Evolutionary conservation across 306 rosid genomes (phyloP), one percentile per base, ranked within the genome.

Genomic region (Prunus mume): DNA sequence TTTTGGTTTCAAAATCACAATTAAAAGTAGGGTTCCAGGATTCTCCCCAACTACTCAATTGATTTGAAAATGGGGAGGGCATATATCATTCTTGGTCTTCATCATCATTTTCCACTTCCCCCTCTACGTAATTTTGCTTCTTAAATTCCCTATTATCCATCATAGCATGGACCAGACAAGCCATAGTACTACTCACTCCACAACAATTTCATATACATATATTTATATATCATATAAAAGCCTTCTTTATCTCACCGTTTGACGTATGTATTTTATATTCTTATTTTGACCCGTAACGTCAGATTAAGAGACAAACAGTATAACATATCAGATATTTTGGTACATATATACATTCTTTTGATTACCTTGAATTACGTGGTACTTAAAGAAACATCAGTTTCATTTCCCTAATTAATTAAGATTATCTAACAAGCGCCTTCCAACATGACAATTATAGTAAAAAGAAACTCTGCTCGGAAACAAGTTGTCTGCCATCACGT

Each of bases 401-500:
- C 9, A 38, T 38, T 38, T 1, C 10, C 9, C 43, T 38, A 38
- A 38, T 38, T 38, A 38, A 38, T 38, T 38, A 38, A 38, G 43
- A 38, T 38, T 38, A 38, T 38, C 43, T 38, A 6, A 7, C 43
- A 38, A 6, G 43, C 43, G 43, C 7, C 7, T 38, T 38, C 9
- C 43, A 7, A 38, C 43, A 6, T 38, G 43, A 38, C 43, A 38
- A 38, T 6, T 7, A 38, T 38, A 7, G 2, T 38, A 6, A 38
- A 38, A 24, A 27, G 10, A 22, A 43, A 43, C 9, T 52, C 28
- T 54, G 25, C 45, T 19, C 25, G 6, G 45, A 56, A 72, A 72
- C 55, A 20, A 56, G 58, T 57, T 79, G 73, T 70, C 81, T 78
- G 75, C 79, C 87, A 80, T 57, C 87, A 79, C 76, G 87, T 85